Evolutionary conservation across 257 asterid genomes (phyloP).

Genomic region (Nicotiana benthamiana): DNA sequence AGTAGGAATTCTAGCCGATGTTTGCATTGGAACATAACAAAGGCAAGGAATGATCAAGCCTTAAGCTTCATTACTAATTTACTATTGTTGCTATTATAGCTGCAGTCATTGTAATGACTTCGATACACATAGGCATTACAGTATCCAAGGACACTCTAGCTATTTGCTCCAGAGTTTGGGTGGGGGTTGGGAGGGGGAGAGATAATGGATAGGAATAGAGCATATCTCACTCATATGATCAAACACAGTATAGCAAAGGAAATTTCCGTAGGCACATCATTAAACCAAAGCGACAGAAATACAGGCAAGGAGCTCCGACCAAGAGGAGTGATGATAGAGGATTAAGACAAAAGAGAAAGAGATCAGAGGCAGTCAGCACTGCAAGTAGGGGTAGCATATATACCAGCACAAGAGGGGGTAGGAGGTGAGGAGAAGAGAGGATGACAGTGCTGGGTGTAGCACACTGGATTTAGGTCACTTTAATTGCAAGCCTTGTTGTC

Average conservation of each 20-base stretch:
- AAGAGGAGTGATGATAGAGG: neutral
- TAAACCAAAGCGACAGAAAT: neutral
- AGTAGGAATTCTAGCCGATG: neutral
- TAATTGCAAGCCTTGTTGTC: neutral
- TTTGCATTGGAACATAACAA: neutral
- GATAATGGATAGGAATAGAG: neutral
- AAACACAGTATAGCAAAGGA: neutral
- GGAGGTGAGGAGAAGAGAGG: neutral
- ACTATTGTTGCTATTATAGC: neutral
- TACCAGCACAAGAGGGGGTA: too few species aligned
- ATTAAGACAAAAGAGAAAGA: neutral
- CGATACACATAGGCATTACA: neutral
- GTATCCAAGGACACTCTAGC: neutral
- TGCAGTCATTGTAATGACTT: neutral
- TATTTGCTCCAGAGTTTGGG: neutral
- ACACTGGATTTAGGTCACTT: neutral
- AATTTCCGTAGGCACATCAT: neutral
- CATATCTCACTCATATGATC: neutral
- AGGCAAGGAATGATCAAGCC: neutral
- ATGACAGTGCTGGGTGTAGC: neutral
- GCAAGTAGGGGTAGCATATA: too few species aligned
- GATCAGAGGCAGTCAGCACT: too few species aligned
- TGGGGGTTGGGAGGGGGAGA: neutral
- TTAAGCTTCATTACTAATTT: neutral
- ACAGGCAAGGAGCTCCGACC: neutral